Conservation (phyloP, 2,329 filamentous ascomycete species). For the Calycina marina region DNA sequence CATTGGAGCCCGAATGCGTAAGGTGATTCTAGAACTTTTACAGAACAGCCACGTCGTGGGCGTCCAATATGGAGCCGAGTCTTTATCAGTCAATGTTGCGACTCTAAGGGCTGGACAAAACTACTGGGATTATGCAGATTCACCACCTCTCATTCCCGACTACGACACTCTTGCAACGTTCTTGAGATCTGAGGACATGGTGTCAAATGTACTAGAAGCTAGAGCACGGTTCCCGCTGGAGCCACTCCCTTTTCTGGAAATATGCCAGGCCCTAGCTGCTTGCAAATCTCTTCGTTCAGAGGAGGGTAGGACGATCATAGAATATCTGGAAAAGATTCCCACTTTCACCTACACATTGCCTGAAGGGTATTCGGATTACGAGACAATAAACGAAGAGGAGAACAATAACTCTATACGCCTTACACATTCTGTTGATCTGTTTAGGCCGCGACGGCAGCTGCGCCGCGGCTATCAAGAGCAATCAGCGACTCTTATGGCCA, state of each 20-base stretch:
- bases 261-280: slow-evolving; percentile 52
- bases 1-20: slow-evolving; percentile 25
- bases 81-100: slow-evolving; percentile 21
- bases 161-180: slow-evolving; percentile 33
- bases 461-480: slow-evolving; percentile 7
- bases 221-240: slow-evolving; percentile 76
- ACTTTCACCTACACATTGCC: slow-evolving; percentile 70
- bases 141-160: slow-evolving; percentile 26
- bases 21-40: slow-evolving; percentile 22
- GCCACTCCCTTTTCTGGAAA: slow-evolving; percentile 59
- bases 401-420: slow-evolving; percentile 69
- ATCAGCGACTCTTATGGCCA: slow-evolving; percentile 16
- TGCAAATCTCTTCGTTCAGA: slow-evolving; percentile 25
- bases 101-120: slow-evolving; percentile 16
- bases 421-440: slow-evolving; percentile 46
- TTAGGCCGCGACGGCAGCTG: slow-evolving; percentile 28
- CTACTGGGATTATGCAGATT: slow-evolving; percentile 21
- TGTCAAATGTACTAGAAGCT: slow-evolving; percentile 42
- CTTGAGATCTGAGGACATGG: slow-evolving; percentile 27
- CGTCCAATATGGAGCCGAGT: slow-evolving; percentile 20
- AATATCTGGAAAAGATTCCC: slow-evolving; percentile 53
- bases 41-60: slow-evolving; percentile 19
- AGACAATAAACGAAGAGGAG: slow-evolving; percentile 70
- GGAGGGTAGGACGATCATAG: slow-evolving; percentile 34
- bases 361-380: slow-evolving; percentile 55